Base-by-base conservation (phyloP, 352 stramenopile species). In the Pythium vanterpoolii region DNA sequence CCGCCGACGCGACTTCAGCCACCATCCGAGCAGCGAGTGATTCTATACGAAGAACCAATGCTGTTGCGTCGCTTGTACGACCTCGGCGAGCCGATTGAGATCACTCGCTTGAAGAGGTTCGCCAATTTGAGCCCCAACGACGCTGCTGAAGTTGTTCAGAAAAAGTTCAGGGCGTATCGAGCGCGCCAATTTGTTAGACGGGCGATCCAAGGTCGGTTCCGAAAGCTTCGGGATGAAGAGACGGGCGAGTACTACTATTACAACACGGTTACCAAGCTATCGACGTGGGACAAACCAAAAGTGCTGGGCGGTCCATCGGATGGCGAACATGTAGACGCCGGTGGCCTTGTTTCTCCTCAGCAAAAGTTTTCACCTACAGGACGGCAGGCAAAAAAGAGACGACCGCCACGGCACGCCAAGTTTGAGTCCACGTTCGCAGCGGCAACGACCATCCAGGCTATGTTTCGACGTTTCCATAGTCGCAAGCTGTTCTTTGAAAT, bases 171-270 rank as follows among this genome's bases (percentile, higher is more conserved):
- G 6, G 60, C 72, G 3, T 71, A 73, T 44, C 67, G 66, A 51
- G 75, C 71, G 18, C 65, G 76, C 0, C 58, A 86, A 11, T 69
- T 72, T 18, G 59, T 84, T 31, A 55, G 66, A 21, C 57, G 62
- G 18, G 71, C 80, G 38, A 56, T 89, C 16, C 70, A 73, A 5
- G 76, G 77, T 19, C 74, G 77, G 28, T 81, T 83, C 39, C 82
- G 77, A 27, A 82, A 76, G 57, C 67, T 91, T 21, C 72, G 78
- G 23, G 84, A 93, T 46, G 67, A 78, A 5, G 57, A 42, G 19
- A 74, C 74, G 10, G 72, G 74, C 0, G 55, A 78, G 34, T 76
- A 65, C 44, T 93, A 83, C 60, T 93, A 88, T 69, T 89, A 89
- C 69, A 87, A 93, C 51, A 70, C 64, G 10, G 68, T 81, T 43